Conservation (phyloP, 2,329 filamentous ascomycete genomes). For the Pseudogymnoascus sp. region DNA sequence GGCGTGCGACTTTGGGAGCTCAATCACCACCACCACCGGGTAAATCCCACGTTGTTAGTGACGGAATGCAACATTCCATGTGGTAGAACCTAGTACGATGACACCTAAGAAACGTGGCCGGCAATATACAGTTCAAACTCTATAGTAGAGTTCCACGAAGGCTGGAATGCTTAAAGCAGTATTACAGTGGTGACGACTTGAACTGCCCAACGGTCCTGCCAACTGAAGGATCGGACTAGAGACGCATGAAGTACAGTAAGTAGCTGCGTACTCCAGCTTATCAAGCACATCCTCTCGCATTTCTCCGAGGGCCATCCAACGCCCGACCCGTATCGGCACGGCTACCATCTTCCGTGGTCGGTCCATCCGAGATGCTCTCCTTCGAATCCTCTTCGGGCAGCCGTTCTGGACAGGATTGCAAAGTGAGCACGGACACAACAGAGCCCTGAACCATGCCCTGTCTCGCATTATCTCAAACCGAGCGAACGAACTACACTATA, state of each 20-base stretch:
- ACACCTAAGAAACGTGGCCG: background rate
- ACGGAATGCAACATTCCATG: background rate
- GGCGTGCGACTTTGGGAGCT: background rate
- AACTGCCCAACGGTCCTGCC: background rate
- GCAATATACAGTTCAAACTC: background rate
- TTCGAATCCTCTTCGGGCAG: background rate
- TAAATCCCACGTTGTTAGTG: background rate
- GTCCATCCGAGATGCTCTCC: background rate
- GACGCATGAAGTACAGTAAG: background rate
- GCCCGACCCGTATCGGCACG: background rate
- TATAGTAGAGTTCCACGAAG: background rate
- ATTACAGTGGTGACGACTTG: background rate
- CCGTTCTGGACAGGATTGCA: background rate
- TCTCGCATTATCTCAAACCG: slow-evolving; percentile 1
- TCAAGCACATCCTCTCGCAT: background rate
- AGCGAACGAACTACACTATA: background rate
- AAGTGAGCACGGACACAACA: background rate
- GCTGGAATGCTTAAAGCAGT: background rate
- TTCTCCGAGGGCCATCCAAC: background rate
- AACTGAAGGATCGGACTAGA: background rate
- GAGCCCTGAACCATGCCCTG: background rate
- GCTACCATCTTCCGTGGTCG: background rate
- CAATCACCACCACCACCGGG: background rate
- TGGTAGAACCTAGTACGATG: background rate
- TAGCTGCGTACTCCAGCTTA: background rate